Percentiles rank a stretch among this genome's conserved stretches.
Evolutionary conservation across 148 eudicot genomes (phyloP).

Genomic region (Chenopodium suecicum): DNA sequence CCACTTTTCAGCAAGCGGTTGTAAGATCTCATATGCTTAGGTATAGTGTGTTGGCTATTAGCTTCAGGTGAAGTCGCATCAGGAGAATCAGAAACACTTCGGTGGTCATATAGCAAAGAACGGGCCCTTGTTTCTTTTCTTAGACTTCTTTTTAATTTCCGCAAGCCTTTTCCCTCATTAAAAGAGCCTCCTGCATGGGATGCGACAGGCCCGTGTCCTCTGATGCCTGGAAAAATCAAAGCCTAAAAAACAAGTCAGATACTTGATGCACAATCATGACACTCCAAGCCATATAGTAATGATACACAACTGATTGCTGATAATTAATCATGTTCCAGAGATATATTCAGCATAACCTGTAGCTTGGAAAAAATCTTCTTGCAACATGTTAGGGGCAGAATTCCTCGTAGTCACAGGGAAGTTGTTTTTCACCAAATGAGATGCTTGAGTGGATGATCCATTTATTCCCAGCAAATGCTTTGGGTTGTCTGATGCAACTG

Average conservation of each 20-base stretch:
- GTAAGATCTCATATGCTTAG: constrained; percentile 48
- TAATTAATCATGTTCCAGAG: constrained; percentile 14
- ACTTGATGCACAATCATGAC: constrained; percentile 9
- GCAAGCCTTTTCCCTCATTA: constrained; percentile 30
- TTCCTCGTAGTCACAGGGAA: constrained; percentile 29
- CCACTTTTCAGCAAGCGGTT: constrained; percentile 61
- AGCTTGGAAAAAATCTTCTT: constrained; percentile 26
- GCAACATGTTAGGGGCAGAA: constrained; percentile 29
- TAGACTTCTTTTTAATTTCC: constrained; percentile 31
- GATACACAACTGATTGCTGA: constrained; percentile 10
- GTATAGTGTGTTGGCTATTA: constrained; percentile 28
- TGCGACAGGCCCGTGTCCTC: constrained; percentile 36
- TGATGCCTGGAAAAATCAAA: constrained; percentile 37
- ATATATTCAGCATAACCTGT: constrained; percentile 45
- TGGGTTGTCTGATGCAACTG: constrained; percentile 24
- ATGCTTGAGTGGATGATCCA: constrained; percentile 32
- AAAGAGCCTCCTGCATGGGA: constrained; percentile 30
- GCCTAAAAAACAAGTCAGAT: constrained; percentile 15
- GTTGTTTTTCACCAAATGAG: constrained; percentile 25
- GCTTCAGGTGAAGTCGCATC: constrained; percentile 24
- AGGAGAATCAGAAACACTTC: constrained; percentile 24
- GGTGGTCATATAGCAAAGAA: constrained; percentile 26
- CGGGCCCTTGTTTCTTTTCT: constrained; percentile 35
- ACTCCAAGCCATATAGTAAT: constrained; percentile 1
- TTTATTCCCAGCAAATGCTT: constrained; percentile 29